Conservation (phyloP, 768 basidiomycete genomes). For the Xerocomellus dryophilus region DNA sequence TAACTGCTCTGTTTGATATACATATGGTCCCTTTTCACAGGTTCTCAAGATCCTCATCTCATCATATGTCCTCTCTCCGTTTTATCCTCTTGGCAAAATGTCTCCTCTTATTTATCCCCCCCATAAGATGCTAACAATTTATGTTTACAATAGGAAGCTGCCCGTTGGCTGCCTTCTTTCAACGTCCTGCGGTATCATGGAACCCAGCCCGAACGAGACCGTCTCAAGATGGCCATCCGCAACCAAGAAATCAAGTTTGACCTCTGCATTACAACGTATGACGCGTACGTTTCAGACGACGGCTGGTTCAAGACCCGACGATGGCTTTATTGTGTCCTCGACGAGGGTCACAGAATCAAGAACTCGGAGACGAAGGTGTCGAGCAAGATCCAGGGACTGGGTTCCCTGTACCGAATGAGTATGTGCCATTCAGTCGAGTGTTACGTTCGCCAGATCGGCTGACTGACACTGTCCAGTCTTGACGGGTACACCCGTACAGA, state of each 20-base stretch:
- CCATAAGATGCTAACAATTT: neutral
- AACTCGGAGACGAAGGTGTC: conserved; percentile 57
- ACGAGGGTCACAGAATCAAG: conserved; percentile 73
- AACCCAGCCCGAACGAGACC: conserved; percentile 46
- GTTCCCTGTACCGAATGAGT: conserved; percentile 58
- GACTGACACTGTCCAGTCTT: conserved; percentile 42
- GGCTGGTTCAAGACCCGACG: conserved; percentile 57
- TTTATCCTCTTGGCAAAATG: conserved; percentile 55
- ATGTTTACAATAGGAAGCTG: conserved; percentile 41
- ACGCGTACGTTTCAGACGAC: conserved; percentile 55
- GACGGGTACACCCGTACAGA: conserved; percentile 74
- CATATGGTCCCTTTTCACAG: conserved; percentile 27
- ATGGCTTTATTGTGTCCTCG: conserved; percentile 59
- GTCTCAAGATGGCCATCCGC: conserved; percentile 47
- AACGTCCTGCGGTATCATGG: conserved; percentile 62
- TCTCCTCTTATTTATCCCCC: conserved; percentile 4
- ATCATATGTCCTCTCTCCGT: conserved; percentile 74
- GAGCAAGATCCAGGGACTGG: conserved; percentile 52
- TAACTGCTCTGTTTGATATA: neutral
- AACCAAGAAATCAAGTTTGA: conserved; percentile 36
- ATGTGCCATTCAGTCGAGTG: conserved; percentile 1
- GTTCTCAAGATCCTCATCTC: conserved; percentile 56
- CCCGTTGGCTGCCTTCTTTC: conserved; percentile 53
- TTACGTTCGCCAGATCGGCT: neutral
- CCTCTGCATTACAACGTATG: conserved; percentile 69